Evolutionary conservation across 495 filamentous ascomycete genomes (phyloP), one percentile per base, ranked within the genome.

Genomic region (Talaromyces proteolyticus): DNA sequence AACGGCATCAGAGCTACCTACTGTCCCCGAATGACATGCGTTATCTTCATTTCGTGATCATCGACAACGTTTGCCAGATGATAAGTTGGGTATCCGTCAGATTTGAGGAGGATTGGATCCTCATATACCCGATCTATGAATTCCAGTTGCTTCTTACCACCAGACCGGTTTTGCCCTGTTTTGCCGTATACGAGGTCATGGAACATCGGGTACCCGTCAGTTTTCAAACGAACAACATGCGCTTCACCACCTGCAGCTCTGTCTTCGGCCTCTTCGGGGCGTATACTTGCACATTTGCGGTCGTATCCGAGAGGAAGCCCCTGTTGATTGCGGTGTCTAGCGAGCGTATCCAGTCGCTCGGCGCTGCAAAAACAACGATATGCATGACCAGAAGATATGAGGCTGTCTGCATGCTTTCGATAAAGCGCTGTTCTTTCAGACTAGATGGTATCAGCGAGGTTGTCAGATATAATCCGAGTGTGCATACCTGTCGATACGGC

Each of bases 11-110:
- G 19, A 4, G 23, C 24, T n/a, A 65, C 84, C 62, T 66, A 88
- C 89, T 6, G 84, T 79, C 44, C 89, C 93, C 93, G 81, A 45
- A 97, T 86, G 20, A 98, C 94, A 67, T 96, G 91, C 3, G 90
- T 97, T 59, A 98, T 94, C 45, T 86, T 65, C 93, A 98, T 98
- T 44, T 78, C 68, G 61, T 94, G 88, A 63, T 98, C 93, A 63
- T 98, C 93, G 18, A 98, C 85, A 20, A 98, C 91, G 65, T 96
- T 97, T 3, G 93, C 93, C 47, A 98, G 82, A 63, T 97, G 93
- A 60, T 98, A 98, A 7, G 93, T 97, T 1, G 93, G 93, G 46
- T 85, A 82, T 0, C 91, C 91, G 59, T 98, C 93, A 6, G 82
- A 83, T 66, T 97, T 98, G 22, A 95, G 63, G 40, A 98, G 70